A percentile compares a stretch with the other conserved stretches of the same genome.
phyloP scores from a whole-genome alignment of 1,139 yeast genomes.

The Suhomyces bolitotheri region DNA sequence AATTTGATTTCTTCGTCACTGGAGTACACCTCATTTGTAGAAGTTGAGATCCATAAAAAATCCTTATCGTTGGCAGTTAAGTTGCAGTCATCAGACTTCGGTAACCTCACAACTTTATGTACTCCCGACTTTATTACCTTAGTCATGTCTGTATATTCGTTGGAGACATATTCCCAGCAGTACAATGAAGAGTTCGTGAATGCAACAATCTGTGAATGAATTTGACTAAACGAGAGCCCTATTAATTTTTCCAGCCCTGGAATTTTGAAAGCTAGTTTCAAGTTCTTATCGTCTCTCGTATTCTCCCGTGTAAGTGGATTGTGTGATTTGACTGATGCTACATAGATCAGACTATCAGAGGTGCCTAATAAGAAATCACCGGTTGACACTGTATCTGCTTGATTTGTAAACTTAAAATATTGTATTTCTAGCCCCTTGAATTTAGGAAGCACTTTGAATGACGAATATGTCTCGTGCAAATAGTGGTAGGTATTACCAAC shows the following conservation, averaged over 20 bases:
- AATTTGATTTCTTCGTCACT: conserved; percentile 32
- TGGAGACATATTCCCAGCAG: conserved; percentile 41
- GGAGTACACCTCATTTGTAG: conserved; percentile 22
- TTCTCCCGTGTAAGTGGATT: conserved; percentile 23
- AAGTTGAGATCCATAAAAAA: conserved; percentile 20
- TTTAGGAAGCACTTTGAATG: conserved; percentile 36
- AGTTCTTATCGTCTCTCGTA: conserved; percentile 41
- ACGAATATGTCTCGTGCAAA: conserved; percentile 32
- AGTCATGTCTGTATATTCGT: conserved; percentile 28
- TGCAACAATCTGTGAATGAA: conserved; percentile 35
- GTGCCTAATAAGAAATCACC: conserved; percentile 36
- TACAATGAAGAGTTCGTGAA: conserved; percentile 27
- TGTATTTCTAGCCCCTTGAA: conserved; percentile 31
- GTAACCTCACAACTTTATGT: conserved; percentile 18
- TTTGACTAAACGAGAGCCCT: conserved; percentile 26
- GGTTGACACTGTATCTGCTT: conserved; percentile 19
- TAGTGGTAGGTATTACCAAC: conserved; percentile 30
- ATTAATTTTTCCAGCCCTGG: conserved; percentile 6
- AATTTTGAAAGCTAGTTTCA: conserved; percentile 32
- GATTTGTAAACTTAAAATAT: conserved; percentile 23
- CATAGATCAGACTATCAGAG: conserved; percentile 30
- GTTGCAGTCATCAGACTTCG: conserved; percentile 11
- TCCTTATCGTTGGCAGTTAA: conserved; percentile 17
- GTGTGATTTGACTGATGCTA: conserved; percentile 30
- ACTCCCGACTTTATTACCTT: conserved; percentile 29